Base-by-base conservation (phyloP, 1,284 basidiomycete species). In the Termitomyces sp. region DNA sequence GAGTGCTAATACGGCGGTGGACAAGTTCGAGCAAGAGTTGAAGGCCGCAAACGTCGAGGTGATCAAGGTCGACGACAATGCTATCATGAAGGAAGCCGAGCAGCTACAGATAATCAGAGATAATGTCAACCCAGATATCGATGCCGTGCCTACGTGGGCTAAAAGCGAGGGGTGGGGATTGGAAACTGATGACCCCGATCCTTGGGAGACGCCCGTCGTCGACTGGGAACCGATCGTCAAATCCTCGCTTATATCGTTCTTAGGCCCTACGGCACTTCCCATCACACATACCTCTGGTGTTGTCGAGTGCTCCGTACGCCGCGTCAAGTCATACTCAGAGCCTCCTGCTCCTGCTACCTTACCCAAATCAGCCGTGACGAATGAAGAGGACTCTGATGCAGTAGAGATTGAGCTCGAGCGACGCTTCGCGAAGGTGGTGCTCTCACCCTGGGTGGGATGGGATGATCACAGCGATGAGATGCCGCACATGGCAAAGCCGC, bases 271-370 rank as follows among this genome's bases (percentile, higher is more conserved):
- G 1, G 49, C 61, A 13, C 60, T 77, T 26, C 74, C 72, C 26
- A 60, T 67, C 43, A 80, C 79, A 7, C 79, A 83, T 59, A 68
- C 68, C n/a, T 68, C 75, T 8, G 79, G 78, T 24, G 59, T 79
- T 45, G 73, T 78, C 46, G 81, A 83, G 60, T 66, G 67, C 26
- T 77, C 77, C n/a, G 72, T 78, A 45, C 72, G 81, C 26, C 70
- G 72, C 53, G 67, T 83, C 64, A 65, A 68, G 48, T 63, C 67
- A 34, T 60, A 73, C 53, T 48, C 58, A 2, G 42, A 48, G 11
- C 66, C 67, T 1, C 56, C 57, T 5, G 33, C 47, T 10, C 39
- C 57, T 7, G 39, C 10, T n/a, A 52, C 57, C 9, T 3, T 53
- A 9, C 52, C 54, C 6, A 57, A 57, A 46, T 56, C 58, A 13